These are phyloP conservation scores for Penicillium desertorum DNA, from an alignment of 495 filamentous ascomycete genomes.

Conservation along the genomic window DNA sequence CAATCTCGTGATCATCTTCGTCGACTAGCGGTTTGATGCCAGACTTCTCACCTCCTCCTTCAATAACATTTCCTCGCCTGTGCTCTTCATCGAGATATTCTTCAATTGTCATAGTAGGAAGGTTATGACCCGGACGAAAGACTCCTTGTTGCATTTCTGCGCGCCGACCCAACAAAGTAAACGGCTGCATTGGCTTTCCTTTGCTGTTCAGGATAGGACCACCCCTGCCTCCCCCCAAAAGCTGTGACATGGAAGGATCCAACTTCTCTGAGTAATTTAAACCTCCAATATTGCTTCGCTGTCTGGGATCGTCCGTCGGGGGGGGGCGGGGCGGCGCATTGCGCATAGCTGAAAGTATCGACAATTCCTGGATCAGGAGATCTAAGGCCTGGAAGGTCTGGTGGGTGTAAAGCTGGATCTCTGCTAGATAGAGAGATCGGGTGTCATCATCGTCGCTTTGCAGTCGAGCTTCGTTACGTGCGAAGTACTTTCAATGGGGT, in stretches of 20 bases:
- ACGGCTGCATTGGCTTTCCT: constrained; percentile 88
- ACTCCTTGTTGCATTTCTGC: constrained; percentile 78
- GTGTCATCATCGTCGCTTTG: constrained; percentile 75
- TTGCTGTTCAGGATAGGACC: constrained; percentile 79
- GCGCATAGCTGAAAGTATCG: constrained; percentile 76
- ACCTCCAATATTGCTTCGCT: constrained; percentile 39
- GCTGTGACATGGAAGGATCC: constrained; percentile 59
- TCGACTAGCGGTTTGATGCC: constrained; percentile 68
- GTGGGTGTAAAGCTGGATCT: constrained; percentile 69
- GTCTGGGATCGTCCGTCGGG: constrained; percentile 49
- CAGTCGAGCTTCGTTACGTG: constrained; percentile 56
- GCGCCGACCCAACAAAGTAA: constrained; percentile 78
- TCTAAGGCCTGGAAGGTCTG: constrained; percentile 84
- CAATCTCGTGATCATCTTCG: constrained; percentile 84
- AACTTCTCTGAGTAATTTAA: constrained; percentile 72
- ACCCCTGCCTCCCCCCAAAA: constrained; percentile 50
- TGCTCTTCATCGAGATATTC: constrained; percentile 95
- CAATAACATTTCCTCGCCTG: constrained; percentile 81
- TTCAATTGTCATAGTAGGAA: constrained; percentile 97
- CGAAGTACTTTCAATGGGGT: constrained; percentile 52
- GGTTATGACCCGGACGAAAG: constrained; percentile 84
- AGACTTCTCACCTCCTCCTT: constrained; percentile 75
- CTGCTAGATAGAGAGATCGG: constrained; percentile 73
- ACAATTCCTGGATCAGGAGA: constrained; percentile 74
- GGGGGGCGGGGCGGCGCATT: constrained; percentile 28